Evolutionary conservation across 768 basidiomycete species (phyloP).

Genomic region (Leucosporidium yakuticum): DNA sequence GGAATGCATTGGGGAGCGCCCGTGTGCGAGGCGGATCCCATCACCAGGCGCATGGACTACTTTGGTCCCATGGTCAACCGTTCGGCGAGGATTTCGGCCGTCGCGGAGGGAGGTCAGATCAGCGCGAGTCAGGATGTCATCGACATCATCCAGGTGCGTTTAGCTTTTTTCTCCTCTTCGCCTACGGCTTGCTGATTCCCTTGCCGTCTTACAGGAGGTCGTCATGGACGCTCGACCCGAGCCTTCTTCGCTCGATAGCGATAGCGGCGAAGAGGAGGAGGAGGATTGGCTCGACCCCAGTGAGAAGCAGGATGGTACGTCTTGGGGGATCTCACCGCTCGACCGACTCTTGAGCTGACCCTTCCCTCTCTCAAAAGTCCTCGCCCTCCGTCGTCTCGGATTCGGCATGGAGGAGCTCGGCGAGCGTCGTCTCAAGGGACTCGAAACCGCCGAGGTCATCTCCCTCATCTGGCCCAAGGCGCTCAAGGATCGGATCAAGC

Average conservation of each 20-base stretch:
- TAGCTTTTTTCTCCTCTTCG: no score
- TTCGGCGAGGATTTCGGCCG: constrained; percentile 72
- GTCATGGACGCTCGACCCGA: constrained; percentile 58
- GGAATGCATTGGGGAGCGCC: constrained; percentile 91
- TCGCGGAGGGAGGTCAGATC: constrained; percentile 86
- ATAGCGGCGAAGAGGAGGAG: constrained; percentile 28
- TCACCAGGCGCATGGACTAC: constrained; percentile 73
- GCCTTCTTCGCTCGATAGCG: constrained; percentile 53
- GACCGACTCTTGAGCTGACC: background rate
- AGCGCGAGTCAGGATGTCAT: constrained; percentile 71
- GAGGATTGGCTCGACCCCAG: constrained; percentile 39
- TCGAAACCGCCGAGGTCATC: constrained; percentile 82
- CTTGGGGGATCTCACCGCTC: constrained; percentile 48
- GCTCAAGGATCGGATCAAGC: constrained; percentile 56
- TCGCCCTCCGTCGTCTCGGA: constrained; percentile 64
- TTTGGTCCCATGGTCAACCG: constrained; percentile 54
- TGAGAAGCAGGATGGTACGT: constrained; percentile 41
- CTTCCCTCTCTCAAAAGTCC: background rate
- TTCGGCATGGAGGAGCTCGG: constrained; percentile 69
- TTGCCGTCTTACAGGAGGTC: constrained; percentile 42
- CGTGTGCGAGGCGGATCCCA: constrained; percentile 81
- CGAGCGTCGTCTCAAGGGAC: constrained; percentile 86
- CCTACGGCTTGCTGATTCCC: no score
- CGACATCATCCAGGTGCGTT: constrained; percentile 45
- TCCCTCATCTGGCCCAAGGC: constrained; percentile 75